Conservation (phyloP, 352 stramenopile species). For the Phytophthora aleatoria region DNA sequence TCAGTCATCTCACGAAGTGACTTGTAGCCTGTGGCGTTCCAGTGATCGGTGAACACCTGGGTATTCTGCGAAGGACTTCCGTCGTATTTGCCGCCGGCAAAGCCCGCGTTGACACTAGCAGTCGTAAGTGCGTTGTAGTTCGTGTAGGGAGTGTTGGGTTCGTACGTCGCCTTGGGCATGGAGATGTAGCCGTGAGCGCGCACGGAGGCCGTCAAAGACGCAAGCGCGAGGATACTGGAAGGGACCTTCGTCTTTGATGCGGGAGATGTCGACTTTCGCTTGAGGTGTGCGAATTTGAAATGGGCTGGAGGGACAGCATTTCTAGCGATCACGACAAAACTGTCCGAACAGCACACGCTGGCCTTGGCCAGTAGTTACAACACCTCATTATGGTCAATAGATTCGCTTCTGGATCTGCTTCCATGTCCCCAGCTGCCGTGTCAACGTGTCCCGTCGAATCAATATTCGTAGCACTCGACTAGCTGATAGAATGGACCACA, state of each 20-base stretch:
- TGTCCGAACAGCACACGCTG: constrained; percentile 13
- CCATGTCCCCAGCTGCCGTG: constrained; percentile 6
- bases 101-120: constrained; percentile 34
- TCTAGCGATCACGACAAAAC: constrained; percentile 11
- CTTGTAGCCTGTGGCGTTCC: constrained; percentile 29
- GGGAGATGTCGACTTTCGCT: constrained; percentile 4
- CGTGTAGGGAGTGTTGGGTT: constrained; percentile 26
- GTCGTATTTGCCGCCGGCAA: constrained; percentile 36
- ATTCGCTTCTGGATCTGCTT: constrained; percentile 9
- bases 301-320: constrained; percentile 3
- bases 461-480: not conserved
- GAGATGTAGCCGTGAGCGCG: constrained; percentile 29
- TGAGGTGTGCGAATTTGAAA: constrained; percentile 10
- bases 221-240: not conserved
- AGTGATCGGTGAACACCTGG: constrained; percentile 34
- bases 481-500: constrained; percentile 2
- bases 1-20: constrained; percentile 45
- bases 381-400: constrained; percentile 2
- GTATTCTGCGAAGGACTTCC: constrained; percentile 32
- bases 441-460: constrained; percentile 10
- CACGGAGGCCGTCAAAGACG: not conserved
- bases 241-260: not conserved
- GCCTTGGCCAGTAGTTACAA: not conserved
- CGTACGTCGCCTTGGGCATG: constrained; percentile 27
- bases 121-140: constrained; percentile 25